A percentile compares a stretch with the other conserved stretches of the same genome.
These are phyloP conservation scores for Dissophora globulifera DNA, from an alignment of 192 early-diverging fungal species.

Conservation along the genomic window DNA sequence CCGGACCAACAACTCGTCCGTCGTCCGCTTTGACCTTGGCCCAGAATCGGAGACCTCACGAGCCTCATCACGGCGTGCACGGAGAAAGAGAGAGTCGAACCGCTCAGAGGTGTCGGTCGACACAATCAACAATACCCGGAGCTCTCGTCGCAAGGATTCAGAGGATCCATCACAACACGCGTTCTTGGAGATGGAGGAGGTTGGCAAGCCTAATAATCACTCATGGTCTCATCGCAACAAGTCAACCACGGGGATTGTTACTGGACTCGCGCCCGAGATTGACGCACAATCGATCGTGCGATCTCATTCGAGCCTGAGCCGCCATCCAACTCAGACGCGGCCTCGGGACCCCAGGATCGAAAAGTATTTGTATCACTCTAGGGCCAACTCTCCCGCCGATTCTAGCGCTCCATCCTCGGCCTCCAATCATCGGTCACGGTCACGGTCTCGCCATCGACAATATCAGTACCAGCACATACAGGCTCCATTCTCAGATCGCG, in stretches of 20 bases:
- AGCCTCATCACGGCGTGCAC: conserved; percentile 6
- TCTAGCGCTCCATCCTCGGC: conserved; percentile 18
- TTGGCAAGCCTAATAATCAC: conserved; percentile 8
- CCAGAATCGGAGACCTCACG: conserved; percentile 5
- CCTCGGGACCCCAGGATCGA: conserved; percentile 24
- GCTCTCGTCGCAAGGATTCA: conserved; percentile 10
- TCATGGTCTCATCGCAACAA: conserved; percentile 29
- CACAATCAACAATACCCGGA: not conserved
- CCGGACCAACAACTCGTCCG: conserved; percentile 14
- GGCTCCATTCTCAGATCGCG: not conserved
- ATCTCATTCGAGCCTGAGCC: conserved; percentile 33
- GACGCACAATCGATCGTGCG: conserved; percentile 1
- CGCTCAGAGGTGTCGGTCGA: conserved; percentile 3
- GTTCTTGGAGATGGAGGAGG: conserved; percentile 26
- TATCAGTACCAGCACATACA: conserved; percentile 1
- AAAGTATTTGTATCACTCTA: conserved; percentile 23
- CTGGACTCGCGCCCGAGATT: conserved; percentile 23
- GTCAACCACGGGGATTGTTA: conserved; percentile 33
- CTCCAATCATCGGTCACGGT: conserved; percentile 22
- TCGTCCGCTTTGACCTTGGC: conserved; percentile 12
- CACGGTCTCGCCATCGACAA: conserved; percentile 12
- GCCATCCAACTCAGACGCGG: not conserved
- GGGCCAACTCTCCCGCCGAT: conserved; percentile 9
- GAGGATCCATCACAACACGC: not conserved
- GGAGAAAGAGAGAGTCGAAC: conserved; percentile 1